phyloP scores from a whole-genome alignment of 139 green algal species.

The Closterium sp. region DNA sequence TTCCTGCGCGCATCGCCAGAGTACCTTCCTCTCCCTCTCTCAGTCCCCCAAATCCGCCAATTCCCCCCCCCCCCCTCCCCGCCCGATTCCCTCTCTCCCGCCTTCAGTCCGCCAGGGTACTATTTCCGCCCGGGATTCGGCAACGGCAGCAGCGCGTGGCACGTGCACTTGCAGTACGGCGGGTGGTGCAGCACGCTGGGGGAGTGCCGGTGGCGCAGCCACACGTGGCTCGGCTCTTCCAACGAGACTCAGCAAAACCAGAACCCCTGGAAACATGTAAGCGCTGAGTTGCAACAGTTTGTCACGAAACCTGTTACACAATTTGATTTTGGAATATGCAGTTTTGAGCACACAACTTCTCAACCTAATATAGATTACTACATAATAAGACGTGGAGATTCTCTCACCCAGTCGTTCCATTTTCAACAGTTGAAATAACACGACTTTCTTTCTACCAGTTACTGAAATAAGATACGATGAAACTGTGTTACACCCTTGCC shows the following conservation, averaged over 20 bases:
- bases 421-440: no score
- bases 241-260: background rate
- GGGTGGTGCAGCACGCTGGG: background rate
- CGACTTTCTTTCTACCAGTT: no score
- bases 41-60: background rate
- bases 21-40: background rate
- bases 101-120: background rate
- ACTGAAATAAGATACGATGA: no score
- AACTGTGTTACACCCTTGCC: background rate
- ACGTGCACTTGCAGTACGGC: background rate
- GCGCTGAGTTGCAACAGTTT: background rate
- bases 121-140: background rate
- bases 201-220: background rate
- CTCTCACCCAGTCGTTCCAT: no score
- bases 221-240: background rate
- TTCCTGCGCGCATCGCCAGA: no score
- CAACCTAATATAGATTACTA: no score
- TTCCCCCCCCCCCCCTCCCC: background rate
- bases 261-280: background rate
- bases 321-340: no score
- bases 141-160: background rate
- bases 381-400: no score
- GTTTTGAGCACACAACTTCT: no score
- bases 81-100: background rate
- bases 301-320: no score